These are phyloP conservation scores for Amoebophrya sp. DNA, from an alignment of 169 alveolate genomes.

Conservation along the genomic window DNA sequence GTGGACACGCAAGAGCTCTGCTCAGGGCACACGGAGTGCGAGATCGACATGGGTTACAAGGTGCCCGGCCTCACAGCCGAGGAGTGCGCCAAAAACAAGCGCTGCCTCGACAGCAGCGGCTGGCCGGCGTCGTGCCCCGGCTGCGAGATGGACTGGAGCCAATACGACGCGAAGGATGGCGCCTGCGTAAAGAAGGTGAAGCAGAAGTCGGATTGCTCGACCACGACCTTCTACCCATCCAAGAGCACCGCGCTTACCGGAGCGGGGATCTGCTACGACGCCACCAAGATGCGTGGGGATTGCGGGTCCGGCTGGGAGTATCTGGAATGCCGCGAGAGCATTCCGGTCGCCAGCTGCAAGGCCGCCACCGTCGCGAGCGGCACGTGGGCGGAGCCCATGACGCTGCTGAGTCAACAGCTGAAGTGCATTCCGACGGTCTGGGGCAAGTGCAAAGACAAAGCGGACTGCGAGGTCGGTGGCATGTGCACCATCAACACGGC, in stretches of 20 bases:
- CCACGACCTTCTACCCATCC: neutral
- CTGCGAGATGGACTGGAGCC: neutral
- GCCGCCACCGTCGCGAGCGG: neutral
- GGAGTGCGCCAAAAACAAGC: constrained; percentile 18
- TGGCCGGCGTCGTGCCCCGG: neutral
- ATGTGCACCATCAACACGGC: neutral
- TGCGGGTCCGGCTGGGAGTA: neutral
- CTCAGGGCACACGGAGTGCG: neutral
- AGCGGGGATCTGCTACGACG: constrained; percentile 7
- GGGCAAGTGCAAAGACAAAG: neutral
- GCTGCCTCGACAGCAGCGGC: neutral
- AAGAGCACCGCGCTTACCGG: neutral
- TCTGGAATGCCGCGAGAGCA: neutral
- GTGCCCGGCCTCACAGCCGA: neutral
- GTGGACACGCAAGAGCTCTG: neutral
- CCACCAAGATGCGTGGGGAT: neutral
- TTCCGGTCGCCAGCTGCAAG: neutral
- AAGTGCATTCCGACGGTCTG: neutral
- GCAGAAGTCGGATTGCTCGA: neutral
- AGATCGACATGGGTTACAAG: neutral
- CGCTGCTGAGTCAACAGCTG: neutral
- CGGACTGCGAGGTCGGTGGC: neutral
- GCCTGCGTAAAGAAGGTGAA: neutral
- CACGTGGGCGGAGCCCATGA: neutral
- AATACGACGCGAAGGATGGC: neutral